Evolutionary conservation across 306 rosid species (phyloP), one percentile per base, ranked within the genome.

Genomic region (Prunus salicina): DNA sequence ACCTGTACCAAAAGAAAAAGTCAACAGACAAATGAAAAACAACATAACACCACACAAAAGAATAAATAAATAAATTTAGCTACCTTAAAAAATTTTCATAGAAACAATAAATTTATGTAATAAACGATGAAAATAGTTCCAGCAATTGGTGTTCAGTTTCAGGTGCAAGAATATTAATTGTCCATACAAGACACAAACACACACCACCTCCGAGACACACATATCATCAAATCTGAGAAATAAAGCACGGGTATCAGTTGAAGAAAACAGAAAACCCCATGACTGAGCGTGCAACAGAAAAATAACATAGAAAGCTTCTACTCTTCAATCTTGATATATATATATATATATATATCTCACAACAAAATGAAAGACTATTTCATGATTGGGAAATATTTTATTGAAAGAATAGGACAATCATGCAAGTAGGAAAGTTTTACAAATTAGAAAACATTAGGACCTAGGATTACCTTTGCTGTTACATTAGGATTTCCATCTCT

Each of bases 401-500:
- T 22, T 8, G 65, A 20, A 22, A 34, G 47, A 13, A 22, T 55
- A 56, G 38, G 65, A 25, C 76, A 53, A 12, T n/a, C 20, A 53
- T 32, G 74, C 75, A 28, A 19, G 62, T 16, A 24, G 45, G 52
- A 69, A 69, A 30, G 73, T 27, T 62, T 72, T 73, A 43, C 18
- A 46, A 20, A 62, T 63, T 11, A 38, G 20, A 12, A 51, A 74
- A 24, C 47, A 13, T 22, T 20, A 61, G 8, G 25, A 32, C 20
- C 67, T 27, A 57, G 76, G 76, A 28, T n/a, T 79, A 93, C 98
- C 93, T 91, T 89, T 24, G 98, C 89, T 19, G 98, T 93, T 52
- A 93, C 98, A 65, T 91, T 91, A 45, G 98, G 98, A 81, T 93
- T 93, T 79, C 98, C 98, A 87, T 93, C 98, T 85, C 98, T 87